A percentile compares a stretch with the other conserved stretches of the same genome.
phyloP scores from a whole-genome alignment of 495 filamentous ascomycete genomes.

The Aspergillus asperescens region DNA sequence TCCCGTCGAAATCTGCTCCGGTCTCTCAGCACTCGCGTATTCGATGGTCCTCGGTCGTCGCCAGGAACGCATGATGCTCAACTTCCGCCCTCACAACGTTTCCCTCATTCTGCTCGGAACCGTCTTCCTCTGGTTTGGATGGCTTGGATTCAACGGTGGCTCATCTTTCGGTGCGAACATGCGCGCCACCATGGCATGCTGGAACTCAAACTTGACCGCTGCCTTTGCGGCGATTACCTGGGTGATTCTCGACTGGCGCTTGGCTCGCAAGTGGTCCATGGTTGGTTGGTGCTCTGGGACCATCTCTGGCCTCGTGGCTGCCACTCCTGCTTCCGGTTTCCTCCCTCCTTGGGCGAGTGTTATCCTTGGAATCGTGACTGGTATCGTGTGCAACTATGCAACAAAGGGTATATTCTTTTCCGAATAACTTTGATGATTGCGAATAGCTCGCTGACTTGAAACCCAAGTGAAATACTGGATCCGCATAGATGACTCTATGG shows the following conservation, averaged over 20 bases:
- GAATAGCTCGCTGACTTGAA: constrained; percentile 13
- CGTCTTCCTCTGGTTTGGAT: constrained; percentile 95
- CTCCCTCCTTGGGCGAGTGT: constrained; percentile 89
- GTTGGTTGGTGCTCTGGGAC: constrained; percentile 97
- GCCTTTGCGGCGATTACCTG: constrained; percentile 84
- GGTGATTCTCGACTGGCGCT: constrained; percentile 87
- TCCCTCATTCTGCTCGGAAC: constrained; percentile 95
- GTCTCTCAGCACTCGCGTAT: constrained; percentile 88
- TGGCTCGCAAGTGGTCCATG: constrained; percentile 98
- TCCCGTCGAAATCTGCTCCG: constrained; percentile 95
- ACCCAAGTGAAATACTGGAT: constrained; percentile 87
- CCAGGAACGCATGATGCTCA: constrained; percentile 99
- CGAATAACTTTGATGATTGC: constrained; percentile 9
- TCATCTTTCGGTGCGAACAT: constrained; percentile 96
- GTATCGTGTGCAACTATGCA: constrained; percentile 83
- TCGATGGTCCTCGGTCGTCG: constrained; percentile 92
- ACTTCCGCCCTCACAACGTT: constrained; percentile 94
- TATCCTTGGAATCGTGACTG: constrained; percentile 76
- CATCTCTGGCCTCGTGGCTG: constrained; percentile 84
- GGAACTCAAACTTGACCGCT: constrained; percentile 91
- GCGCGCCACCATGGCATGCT: constrained; percentile 92
- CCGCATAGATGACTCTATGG: constrained; percentile 92
- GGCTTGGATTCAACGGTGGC: constrained; percentile 98
- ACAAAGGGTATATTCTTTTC: constrained; percentile 63
- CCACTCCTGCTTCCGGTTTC: constrained; percentile 82